Base-by-base conservation (phyloP, 2,329 filamentous ascomycete genomes). In the Chaetoscypha palmicola region DNA sequence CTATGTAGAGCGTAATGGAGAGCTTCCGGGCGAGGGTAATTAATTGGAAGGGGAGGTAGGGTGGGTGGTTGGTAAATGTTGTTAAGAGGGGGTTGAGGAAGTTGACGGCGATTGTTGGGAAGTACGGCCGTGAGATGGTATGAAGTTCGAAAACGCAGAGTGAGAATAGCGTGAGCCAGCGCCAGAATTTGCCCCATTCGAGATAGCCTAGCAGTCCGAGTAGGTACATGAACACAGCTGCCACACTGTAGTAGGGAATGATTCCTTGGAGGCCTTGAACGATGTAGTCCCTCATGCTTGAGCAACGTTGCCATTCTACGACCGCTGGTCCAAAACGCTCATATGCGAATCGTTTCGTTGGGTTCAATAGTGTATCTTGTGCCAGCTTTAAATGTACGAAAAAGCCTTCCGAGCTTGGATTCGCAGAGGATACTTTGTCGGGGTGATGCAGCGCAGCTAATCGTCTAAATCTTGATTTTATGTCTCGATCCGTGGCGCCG, bases 311-410 rank as follows among this genome's bases (percentile, higher is more conserved):
- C 82, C 83, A 91, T 7, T 63, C 62, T 10, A 83, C 64, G 16
- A 90, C 73, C 21, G 79, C 77, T 1, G 86, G 82, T 0, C 90
- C 90, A 62, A 95, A 89, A 37, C 88, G 80, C 61, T 95, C 88
- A 66, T 96, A 96, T 5, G 87, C 89, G 62, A 92, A 94, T 44
- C 88, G 76, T 58, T 77, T 81, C 1, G 79, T 80, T 2, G 85
- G 78, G 59, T 92, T 80, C n/a, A 79, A 68, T 12, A 96, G 76
- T 0, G 83, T 86, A 58, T 97, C 92, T 58, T 87, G 79, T 4
- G 88, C 89, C 35, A 81, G 70, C 69, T 90, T 91, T 57, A 97
- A 74, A 58, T 85, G 80, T 36, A 96, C 79, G 65, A 94, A 97
- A 65, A 82, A 74, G 58, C 60, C 65, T 32, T 65, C 64, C 33